Conservation (phyloP, 352 stramenopile species). For the Ochromonadaceae sp. region DNA sequence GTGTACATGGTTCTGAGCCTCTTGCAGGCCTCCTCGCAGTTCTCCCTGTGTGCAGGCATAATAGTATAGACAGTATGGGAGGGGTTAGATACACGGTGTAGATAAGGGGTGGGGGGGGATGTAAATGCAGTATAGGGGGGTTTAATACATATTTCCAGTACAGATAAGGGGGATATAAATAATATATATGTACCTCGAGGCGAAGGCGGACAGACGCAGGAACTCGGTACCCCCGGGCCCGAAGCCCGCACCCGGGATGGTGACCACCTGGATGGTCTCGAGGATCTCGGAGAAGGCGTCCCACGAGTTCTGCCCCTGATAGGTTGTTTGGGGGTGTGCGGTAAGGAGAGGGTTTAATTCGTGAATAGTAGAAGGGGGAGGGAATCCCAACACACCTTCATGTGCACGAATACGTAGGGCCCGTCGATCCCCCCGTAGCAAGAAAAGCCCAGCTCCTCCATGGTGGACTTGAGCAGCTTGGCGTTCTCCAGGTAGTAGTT, state of each 20-base stretch:
- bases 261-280: constrained; percentile 52
- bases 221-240: constrained; percentile 63
- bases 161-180: too few species aligned
- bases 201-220: constrained; percentile 33
- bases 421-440: constrained; percentile 55
- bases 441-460: constrained; percentile 47
- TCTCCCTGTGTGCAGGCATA: too few species aligned
- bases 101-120: too few species aligned
- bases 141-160: too few species aligned
- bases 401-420: constrained; percentile 62
- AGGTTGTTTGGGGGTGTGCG: too few species aligned
- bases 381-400: too few species aligned
- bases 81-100: too few species aligned
- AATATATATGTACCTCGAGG: too few species aligned
- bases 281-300: constrained; percentile 60
- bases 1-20: background rate
- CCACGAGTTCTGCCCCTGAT: constrained; percentile 46
- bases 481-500: constrained; percentile 73
- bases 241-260: constrained; percentile 64
- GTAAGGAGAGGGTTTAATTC: too few species aligned
- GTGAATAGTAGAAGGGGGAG: too few species aligned
- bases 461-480: constrained; percentile 42
- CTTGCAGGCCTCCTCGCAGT: background rate
- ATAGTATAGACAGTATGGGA: too few species aligned
- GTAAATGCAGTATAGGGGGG: too few species aligned